A percentile compares a stretch with the other conserved stretches of the same genome.
These are phyloP conservation scores for Leccinum longicurvipes DNA, from an alignment of 768 basidiomycete species.

Conservation along the genomic window DNA sequence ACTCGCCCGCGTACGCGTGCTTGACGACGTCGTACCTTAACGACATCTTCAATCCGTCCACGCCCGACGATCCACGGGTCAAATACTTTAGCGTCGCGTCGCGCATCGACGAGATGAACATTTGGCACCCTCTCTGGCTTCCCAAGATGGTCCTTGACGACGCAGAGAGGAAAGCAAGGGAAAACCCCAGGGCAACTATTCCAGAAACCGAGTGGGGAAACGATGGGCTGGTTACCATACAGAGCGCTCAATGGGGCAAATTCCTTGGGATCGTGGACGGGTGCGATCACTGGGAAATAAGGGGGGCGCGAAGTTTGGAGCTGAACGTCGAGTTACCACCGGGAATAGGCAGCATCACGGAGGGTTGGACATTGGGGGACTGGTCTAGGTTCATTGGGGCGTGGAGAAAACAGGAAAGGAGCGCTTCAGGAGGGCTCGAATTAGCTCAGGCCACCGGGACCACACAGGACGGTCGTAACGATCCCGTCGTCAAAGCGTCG, in stretches of 20 bases:
- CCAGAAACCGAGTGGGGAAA: slow-evolving; percentile 71
- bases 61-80: slow-evolving; percentile 75
- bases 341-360: slow-evolving; percentile 41
- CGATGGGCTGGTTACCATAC: slow-evolving; percentile 89
- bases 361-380: slow-evolving; percentile 46
- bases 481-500: slow-evolving; percentile 60
- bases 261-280: slow-evolving; percentile 88
- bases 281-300: slow-evolving; percentile 94
- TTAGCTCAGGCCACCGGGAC: slow-evolving; percentile 23
- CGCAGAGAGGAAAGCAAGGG: slow-evolving; percentile 60
- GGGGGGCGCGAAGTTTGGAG: slow-evolving; percentile 82
- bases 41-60: slow-evolving; percentile 75
- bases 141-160: slow-evolving; percentile 94
- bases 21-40: slow-evolving; percentile 82
- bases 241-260: slow-evolving; percentile 93
- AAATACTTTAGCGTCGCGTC: slow-evolving; percentile 93
- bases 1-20: slow-evolving; percentile 96
- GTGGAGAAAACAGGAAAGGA: slow-evolving; percentile 57
- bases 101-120: slow-evolving; percentile 56
- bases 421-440: slow-evolving; percentile 33
- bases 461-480: slow-evolving; percentile 36
- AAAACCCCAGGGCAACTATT: slow-evolving; percentile 35
- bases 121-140: slow-evolving; percentile 97
- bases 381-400: slow-evolving; percentile 61
- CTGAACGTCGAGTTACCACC: slow-evolving; percentile 58